Evolutionary conservation across 1,139 yeast species (phyloP), one percentile per base, ranked within the genome.

Genomic region (Geotrichum bryndzae): DNA sequence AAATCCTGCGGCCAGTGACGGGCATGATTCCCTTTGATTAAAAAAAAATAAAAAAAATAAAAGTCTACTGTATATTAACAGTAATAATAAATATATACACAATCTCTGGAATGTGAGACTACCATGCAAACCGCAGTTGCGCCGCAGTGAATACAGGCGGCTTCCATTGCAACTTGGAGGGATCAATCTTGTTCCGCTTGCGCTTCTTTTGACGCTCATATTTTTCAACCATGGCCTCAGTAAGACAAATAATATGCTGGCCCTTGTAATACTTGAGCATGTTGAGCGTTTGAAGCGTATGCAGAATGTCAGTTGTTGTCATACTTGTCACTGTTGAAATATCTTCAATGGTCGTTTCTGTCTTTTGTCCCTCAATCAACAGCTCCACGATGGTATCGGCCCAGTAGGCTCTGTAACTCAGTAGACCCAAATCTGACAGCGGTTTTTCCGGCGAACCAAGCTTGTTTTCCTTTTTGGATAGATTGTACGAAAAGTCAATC

Each of bases 401-500:
- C 99, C 99, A 94, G 72, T 83, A 95, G 0, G 98, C 97, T 73
- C 99, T 85, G 72, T 95, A 94, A 3, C 96, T 89, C 57, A 94
- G 80, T 46, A 94, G 79, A 45, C 99, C 99, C 71, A 94, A 80
- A 80, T 94, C 98, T 0, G 97, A 90, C 41, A 94, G 79, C 1
- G 99, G 99, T 70, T 95, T 95, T 75, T 94, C 99, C 0, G 99
- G 99, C 0, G 97, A 90, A 0, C 99, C 99, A 1, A 86, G 84
- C 73, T 92, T 94, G 63, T 87, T 87, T 71, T 95, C 99, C 63
- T 85, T 87, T 69, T 86, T 84, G 1, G 97, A 88, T 56, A 94
- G 79, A 78, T 90, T 92, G 72, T 94, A 94, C 4, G 97, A 90
- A 73, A 95, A 94, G 69, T 94, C 97, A 68, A 95, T 94, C 66